These are phyloP conservation scores for Stephanocyclus meneghinianus DNA, from an alignment of 352 stramenopile species.

Conservation along the genomic window DNA sequence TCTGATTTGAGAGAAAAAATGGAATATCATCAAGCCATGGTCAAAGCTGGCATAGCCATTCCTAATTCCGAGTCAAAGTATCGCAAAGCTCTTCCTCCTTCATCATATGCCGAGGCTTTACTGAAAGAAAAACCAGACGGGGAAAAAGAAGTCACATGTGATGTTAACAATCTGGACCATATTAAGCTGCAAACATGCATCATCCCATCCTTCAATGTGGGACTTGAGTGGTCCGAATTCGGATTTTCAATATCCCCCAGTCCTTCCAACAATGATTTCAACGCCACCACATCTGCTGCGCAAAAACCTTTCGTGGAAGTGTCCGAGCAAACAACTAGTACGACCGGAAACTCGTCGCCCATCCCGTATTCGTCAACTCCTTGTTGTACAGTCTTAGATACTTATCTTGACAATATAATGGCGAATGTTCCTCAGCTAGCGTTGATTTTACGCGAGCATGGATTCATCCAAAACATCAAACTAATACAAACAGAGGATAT, in stretches of 20 bases:
- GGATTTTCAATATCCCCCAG: conserved; percentile 34
- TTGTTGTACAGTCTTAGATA: conserved; percentile 73
- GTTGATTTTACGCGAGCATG: conserved; percentile 75
- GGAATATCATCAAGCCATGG: conserved; percentile 38
- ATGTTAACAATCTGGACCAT: conserved; percentile 36
- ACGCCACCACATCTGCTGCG: background rate
- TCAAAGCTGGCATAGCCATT: conserved; percentile 5
- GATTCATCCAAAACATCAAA: conserved; percentile 79
- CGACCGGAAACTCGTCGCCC: background rate
- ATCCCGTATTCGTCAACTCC: conserved; percentile 32
- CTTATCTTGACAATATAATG: conserved; percentile 83
- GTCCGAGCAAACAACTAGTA: background rate
- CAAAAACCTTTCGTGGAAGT: background rate
- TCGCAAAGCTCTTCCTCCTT: conserved; percentile 19
- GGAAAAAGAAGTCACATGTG: background rate
- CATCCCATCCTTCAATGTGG: conserved; percentile 53
- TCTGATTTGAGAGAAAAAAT: conserved; percentile 52
- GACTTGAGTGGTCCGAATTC: conserved; percentile 25
- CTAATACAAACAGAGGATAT: conserved; percentile 74
- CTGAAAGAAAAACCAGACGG: conserved; percentile 7
- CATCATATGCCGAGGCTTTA: conserved; percentile 48
- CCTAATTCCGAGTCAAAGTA: background rate
- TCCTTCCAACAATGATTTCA: background rate
- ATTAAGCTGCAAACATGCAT: conserved; percentile 71
- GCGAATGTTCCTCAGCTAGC: conserved; percentile 82